A percentile compares a stretch with the other conserved stretches of the same genome.
Conservation (phyloP, 2,329 filamentous ascomycete species). For the Fusarium udum region DNA sequence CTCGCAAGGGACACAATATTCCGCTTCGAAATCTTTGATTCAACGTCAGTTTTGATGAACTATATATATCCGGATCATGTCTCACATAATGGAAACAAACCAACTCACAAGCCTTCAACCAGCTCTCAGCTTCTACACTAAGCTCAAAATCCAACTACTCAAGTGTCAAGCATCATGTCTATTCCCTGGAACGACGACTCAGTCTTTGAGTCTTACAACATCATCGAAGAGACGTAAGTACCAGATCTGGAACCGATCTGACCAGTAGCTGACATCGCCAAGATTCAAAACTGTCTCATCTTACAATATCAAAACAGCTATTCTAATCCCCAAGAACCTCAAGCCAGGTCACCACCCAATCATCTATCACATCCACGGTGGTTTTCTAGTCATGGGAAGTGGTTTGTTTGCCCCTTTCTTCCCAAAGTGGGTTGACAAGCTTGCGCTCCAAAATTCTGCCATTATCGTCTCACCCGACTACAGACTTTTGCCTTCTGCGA, state of each 20-base stretch:
- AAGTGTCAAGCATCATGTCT: constrained; percentile 1
- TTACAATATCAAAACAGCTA: constrained; percentile 33
- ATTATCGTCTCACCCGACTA: constrained; percentile 43
- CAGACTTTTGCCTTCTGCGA: constrained; percentile 37
- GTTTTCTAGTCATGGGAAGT: constrained; percentile 37
- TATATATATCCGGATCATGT: background rate
- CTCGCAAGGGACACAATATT: background rate
- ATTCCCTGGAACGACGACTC: constrained; percentile 30
- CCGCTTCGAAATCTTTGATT: background rate
- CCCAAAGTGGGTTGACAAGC: constrained; percentile 29
- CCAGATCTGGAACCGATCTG: fast-evolving
- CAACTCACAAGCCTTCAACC: background rate
- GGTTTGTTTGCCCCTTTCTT: constrained; percentile 41
- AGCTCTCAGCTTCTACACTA: background rate
- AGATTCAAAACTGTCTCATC: constrained; percentile 36
- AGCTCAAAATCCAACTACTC: no score
- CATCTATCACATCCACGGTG: constrained; percentile 42
- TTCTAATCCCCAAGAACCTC: constrained; percentile 42
- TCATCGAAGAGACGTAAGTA: constrained; percentile 33
- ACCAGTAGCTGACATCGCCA: background rate
- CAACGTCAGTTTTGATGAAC: no score
- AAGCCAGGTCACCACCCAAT: constrained; percentile 35
- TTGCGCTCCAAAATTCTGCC: constrained; percentile 38
- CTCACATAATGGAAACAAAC: no score
- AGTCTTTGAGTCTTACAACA: constrained; percentile 29